Conservation (phyloP, 192 early-diverging fungal genomes). For the Coemansia sp. region DNA sequence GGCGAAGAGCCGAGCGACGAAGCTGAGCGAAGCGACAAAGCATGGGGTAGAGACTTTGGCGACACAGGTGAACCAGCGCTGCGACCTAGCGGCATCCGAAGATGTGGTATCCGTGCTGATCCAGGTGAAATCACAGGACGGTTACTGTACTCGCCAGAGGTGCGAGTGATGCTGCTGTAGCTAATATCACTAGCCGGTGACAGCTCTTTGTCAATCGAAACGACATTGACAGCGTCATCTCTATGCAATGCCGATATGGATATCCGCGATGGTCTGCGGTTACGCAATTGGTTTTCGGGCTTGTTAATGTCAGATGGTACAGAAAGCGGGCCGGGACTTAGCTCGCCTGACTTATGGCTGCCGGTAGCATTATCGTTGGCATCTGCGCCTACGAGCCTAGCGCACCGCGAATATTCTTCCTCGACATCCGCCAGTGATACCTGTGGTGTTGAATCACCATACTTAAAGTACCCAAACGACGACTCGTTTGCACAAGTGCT, state of each 20-base stretch:
- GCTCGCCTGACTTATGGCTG: neutral
- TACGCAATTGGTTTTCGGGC: neutral
- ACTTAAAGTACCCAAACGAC: slow-evolving; percentile 17
- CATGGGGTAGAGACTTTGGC: slow-evolving; percentile 36
- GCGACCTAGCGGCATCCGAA: slow-evolving; percentile 17
- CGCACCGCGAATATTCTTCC: slow-evolving; percentile 16
- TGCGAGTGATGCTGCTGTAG: neutral
- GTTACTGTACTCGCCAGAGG: slow-evolving; percentile 1
- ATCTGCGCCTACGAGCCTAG: neutral
- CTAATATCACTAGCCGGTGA: neutral
- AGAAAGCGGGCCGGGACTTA: neutral
- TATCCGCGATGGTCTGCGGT: slow-evolving; percentile 5
- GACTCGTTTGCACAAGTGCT: slow-evolving; percentile 18
- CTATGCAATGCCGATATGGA: slow-evolving; percentile 8
- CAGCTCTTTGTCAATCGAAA: slow-evolving; percentile 1
- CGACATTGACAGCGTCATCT: neutral
- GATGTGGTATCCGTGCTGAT: slow-evolving; percentile 14
- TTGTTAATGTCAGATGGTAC: neutral
- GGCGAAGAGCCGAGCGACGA: slow-evolving; percentile 35
- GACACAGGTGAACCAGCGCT: slow-evolving; percentile 18
- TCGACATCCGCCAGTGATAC: slow-evolving; percentile 18
- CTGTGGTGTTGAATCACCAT: slow-evolving; percentile 1
- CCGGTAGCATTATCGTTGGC: neutral
- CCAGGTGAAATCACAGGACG: slow-evolving; percentile 7
- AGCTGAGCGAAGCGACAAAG: slow-evolving; percentile 24